Evolutionary conservation across 305 asterid species (phyloP), one percentile per base, ranked within the genome.

Genomic region (Fraxinus baroniana): DNA sequence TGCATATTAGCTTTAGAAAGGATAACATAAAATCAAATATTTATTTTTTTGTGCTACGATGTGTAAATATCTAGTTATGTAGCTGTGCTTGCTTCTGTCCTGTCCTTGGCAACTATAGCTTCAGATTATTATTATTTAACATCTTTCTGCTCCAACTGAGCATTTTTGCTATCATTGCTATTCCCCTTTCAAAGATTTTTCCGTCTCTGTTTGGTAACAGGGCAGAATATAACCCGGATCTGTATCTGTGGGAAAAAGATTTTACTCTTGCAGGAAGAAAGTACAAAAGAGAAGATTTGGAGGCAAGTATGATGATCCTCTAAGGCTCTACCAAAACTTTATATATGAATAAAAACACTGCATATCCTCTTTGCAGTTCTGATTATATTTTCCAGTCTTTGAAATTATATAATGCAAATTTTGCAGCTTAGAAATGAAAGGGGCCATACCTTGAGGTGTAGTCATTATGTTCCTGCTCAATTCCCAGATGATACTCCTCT

Each of bases 181-280:
- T 26, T 30, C 71, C 22, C 15, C 5, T 22, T 37, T 5, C 30
- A 44, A 74, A 81, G 30, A 30, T 30, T 17, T 60, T 60, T 74
- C 81, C 72, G 49, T 81, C 85, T 84, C 84, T 78, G 78, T 79
- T 75, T 77, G 79, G 64, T 41, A 84, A 80, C 94, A 96, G 99
- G 95, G 98, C 98, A 32, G 97, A 96, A 74, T 96, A 96, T 89
- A 94, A 94, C 87, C 99, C 98, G n/a, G 97, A 93, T 82, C 98
- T 92, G 52, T 94, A 93, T 83, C 90, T 96, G 36, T 96, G 99
- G 99, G 99, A 96, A 88, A 93, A 90, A 79, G 94, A 94, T 78
- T 96, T 96, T 85, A 85, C 94, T 66, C 97, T 96, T 76, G 98
- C 93, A 3, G 99, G 98, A 77, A 91, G 93, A 80, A 92, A 90